Conservation (phyloP, 2,329 filamentous ascomycete genomes). For the Exophiala viscosa region DNA sequence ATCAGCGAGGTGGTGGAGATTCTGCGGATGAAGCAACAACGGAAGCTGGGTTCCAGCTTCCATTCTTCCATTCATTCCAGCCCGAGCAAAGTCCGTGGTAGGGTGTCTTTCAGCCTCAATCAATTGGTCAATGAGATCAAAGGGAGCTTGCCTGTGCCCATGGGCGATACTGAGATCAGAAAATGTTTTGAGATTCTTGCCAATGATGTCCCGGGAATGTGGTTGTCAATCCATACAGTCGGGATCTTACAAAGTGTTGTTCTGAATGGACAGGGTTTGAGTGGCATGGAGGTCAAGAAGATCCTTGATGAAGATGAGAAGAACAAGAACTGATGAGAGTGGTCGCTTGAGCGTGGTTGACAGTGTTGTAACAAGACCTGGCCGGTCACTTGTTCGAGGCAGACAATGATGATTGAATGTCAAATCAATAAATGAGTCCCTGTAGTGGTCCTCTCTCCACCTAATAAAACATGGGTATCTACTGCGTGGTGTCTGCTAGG, state of each 20-base stretch:
- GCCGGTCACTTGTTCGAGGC: too few relatives aligned
- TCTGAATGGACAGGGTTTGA: constrained; percentile 23
- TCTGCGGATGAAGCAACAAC: constrained; percentile 57
- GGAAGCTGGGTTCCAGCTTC: constrained; percentile 32
- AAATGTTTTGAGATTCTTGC: constrained; percentile 47
- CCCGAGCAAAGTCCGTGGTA: constrained; percentile 46
- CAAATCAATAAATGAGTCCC: too few relatives aligned
- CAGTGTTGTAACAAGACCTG: too few relatives aligned
- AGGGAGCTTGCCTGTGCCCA: constrained; percentile 59
- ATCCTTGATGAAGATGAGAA: constrained; percentile 6
- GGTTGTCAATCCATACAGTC: constrained; percentile 45
- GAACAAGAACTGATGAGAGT: not conserved
- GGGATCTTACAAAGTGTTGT: constrained; percentile 24
- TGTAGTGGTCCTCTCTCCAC: too few relatives aligned
- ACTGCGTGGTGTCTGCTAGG: too few relatives aligned
- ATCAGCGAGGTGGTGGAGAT: constrained; percentile 66
- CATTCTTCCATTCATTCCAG: constrained; percentile 22
- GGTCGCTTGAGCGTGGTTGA: too few relatives aligned
- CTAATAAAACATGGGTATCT: too few relatives aligned
- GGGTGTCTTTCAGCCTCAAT: constrained; percentile 63
- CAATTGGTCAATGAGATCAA: constrained; percentile 61
- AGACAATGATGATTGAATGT: too few relatives aligned
- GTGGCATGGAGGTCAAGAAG: constrained; percentile 22
- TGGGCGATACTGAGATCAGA: constrained; percentile 47
- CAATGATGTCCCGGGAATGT: constrained; percentile 46